Evolutionary conservation across 2,329 filamentous ascomycete species (phyloP), one percentile per base, ranked within the genome.

Genomic region (Pseudophaeomoniella oleicola): DNA sequence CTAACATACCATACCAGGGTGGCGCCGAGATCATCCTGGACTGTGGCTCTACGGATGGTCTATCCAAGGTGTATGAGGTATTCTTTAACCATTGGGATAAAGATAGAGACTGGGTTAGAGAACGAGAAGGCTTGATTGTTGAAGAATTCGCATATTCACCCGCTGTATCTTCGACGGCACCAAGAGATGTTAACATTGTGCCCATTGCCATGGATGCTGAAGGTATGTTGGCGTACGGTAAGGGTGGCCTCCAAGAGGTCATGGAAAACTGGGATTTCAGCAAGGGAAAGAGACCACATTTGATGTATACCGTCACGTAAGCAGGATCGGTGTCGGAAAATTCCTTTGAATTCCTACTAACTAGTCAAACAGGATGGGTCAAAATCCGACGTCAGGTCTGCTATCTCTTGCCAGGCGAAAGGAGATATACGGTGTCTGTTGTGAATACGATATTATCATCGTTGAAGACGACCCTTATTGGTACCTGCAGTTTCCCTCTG

Each of bases 401-500:
- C 65, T 92, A 2, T 78, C 81, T 2, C 55, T 90, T 6, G 62
- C 78, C 49, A 75, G 88, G 30, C 73, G 83, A 38, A 80, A 73
- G 48, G 76, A 86, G 36, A 70, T 94, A 17, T 94, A 94, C 53
- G 72, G 69, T 13, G 55, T 94, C 11, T 90, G 82, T 59, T 76
- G 76, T 54, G 72, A 79, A 53, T 93, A 84, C 60, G 86, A 94
- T 56, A 72, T 94, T 43, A 72, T 94, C 50, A 94, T 94, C 45
- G 63, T 92, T 42, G 88, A 96, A 57, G 88, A 96, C 49, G 87
- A 94, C 43, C 88, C 88, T 4, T 94, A 94, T 63, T 94, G 85
- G 83, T 88, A 90, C 56, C 67, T 96, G 5, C 88, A 94, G 55
- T 94, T 75, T 57, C 84, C 85, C 0, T 81, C 81, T 1, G 78